A percentile compares a stretch with the other conserved stretches of the same genome.
Conservation (phyloP, 2,329 filamentous ascomycete genomes). For the Thermothelomyces thermophilus region DNA sequence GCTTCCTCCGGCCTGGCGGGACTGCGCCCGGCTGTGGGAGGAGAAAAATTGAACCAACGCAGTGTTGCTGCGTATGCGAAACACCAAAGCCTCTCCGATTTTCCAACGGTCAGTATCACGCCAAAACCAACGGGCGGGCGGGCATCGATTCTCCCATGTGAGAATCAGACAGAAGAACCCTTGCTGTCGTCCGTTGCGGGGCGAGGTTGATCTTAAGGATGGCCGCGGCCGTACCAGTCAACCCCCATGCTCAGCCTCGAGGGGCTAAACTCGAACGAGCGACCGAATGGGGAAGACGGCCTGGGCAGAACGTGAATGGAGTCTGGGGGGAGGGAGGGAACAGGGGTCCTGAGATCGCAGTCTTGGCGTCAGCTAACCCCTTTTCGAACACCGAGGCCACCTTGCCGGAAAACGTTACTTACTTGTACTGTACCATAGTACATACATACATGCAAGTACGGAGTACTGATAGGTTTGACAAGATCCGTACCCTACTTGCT, state of each 20-base stretch:
- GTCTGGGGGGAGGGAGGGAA: neutral
- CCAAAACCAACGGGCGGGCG: too few relatives aligned
- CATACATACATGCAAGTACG: neutral
- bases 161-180: neutral
- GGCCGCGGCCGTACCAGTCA: neutral
- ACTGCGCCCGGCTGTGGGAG: neutral
- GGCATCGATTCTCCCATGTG: too few relatives aligned
- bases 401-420: too few relatives aligned
- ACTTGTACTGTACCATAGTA: too few relatives aligned
- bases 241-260: slow-evolving; percentile 17
- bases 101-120: too few relatives aligned
- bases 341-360: neutral
- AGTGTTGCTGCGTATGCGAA: too few relatives aligned
- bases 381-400: slow-evolving; percentile 9
- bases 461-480: neutral
- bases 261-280: slow-evolving; percentile 23
- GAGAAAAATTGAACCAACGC: neutral
- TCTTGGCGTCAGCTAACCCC: slow-evolving; percentile 12
- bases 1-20: neutral
- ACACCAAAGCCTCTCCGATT: too few relatives aligned
- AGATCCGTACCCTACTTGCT: too few relatives aligned
- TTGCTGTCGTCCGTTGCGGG: slow-evolving; percentile 4
- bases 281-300: slow-evolving; percentile 20
- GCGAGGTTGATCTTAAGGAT: slow-evolving; percentile 9
- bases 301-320: slow-evolving; percentile 1